Base-by-base conservation (phyloP, 1,139 yeast genomes). In the Taphrina betulina region DNA sequence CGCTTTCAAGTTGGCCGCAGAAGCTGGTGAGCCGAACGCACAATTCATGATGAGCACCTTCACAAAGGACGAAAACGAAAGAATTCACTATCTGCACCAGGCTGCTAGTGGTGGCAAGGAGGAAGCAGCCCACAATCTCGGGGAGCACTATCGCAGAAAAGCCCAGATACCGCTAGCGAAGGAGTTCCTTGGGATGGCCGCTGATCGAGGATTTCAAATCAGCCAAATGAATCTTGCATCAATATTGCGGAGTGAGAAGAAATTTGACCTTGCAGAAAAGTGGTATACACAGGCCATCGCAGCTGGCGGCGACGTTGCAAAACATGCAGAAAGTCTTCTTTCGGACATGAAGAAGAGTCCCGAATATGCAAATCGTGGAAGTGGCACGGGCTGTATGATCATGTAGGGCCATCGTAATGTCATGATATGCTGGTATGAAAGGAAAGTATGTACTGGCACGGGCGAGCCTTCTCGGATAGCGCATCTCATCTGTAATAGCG, bases 41-140 rank as follows among this genome's bases (percentile, higher is more conserved):
- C 26, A 22, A 17, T 42, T 41, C 23, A 26, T 34, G 43, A 33
- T 52, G 36, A 34, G 38, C 28, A 36, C 43, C 4, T 28, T 28
- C 53, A 28, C 42, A 12, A 52, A 35, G 31, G 42, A 50, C 17
- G 50, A 33, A 14, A 12, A n/a, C 1, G 31, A 23, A 26, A 23
- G 22, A 20, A 17, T 23, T 14, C 10, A 20, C 20, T 42, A 40
- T 12, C 26, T 34, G 23, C 48, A 42, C 14, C 19, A 24, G 34
- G 43, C 58, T 3, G 58, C 57, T 4, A 38, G 53, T 2, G 26
- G 41, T 20, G 58, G 58, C 2, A 40, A 42, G 3, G 31, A 20
- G 4, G 52, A 26, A 31, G 58, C 58, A 8, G 56, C 58, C 2
- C 57, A 56, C 26, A 51, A 56, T 14, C 42, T 56, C 1, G 58